Percentiles rank a stretch among this genome's conserved stretches.
These are phyloP conservation scores for Fusarium algeriense DNA, from an alignment of 2,329 filamentous ascomycete species.

Conservation along the genomic window DNA sequence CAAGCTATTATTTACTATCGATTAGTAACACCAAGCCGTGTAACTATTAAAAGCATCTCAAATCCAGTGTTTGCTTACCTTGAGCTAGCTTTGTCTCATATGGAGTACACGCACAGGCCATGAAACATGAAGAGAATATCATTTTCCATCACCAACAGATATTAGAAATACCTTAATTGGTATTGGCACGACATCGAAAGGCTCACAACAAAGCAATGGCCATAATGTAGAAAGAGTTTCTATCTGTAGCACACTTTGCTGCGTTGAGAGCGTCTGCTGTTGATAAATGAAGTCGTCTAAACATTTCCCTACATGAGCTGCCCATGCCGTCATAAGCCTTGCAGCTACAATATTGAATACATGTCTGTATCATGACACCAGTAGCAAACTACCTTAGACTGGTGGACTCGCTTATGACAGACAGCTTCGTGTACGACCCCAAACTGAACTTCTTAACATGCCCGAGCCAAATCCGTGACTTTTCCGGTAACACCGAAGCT, in stretches of 20 bases:
- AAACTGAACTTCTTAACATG: not conserved
- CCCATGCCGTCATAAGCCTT: constrained; percentile 17
- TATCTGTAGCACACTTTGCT: not conserved
- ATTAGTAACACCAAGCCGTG: not conserved
- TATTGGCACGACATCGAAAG: not conserved
- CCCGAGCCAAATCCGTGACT: constrained; percentile 22
- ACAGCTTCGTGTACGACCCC: constrained; percentile 5
- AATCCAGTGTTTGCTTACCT: not conserved
- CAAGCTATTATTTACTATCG: not conserved
- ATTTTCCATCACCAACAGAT: not conserved
- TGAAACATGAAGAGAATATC: not conserved
- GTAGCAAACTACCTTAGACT: not conserved
- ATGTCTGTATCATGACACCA: not conserved
- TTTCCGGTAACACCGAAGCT: constrained; percentile 29
- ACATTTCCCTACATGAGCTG: not conserved
- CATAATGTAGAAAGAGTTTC: not conserved
- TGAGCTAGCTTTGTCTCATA: not conserved
- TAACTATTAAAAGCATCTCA: not conserved
- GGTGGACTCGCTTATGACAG: not conserved
- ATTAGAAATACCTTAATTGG: too few species aligned
- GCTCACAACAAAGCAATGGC: too few species aligned
- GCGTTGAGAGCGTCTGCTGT: not conserved
- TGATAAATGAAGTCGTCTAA: not conserved
- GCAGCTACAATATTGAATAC: not conserved
- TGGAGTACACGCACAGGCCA: constrained; percentile 5